phyloP scores from a whole-genome alignment of 1,284 basidiomycete genomes.

The Dichomitus squalens region DNA sequence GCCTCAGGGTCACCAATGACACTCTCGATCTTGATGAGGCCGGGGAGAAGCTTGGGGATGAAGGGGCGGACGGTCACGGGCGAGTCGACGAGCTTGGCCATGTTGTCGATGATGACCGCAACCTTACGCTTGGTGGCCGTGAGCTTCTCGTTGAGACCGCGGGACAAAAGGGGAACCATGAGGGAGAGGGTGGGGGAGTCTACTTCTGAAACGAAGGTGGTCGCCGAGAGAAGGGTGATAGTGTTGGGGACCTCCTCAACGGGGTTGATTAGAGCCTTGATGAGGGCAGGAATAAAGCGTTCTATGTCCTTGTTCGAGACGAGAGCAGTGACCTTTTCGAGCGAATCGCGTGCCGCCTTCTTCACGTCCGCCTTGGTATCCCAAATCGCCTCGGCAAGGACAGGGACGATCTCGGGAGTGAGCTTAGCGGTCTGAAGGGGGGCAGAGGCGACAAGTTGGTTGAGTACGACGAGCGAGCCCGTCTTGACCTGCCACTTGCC shows the following conservation, averaged over 20 bases:
- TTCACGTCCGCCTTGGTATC: slow-evolving; percentile 99
- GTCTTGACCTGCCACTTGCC: slow-evolving; percentile 99
- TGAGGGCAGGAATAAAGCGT: slow-evolving; percentile 96
- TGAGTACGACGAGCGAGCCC: slow-evolving; percentile 82
- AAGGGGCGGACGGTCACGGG: slow-evolving; percentile 94
- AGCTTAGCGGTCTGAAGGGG: slow-evolving; percentile 87
- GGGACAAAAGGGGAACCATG: slow-evolving; percentile 96
- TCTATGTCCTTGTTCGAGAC: slow-evolving; percentile 99
- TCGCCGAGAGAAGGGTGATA: slow-evolving; percentile 95
- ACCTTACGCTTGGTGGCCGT: slow-evolving; percentile 97
- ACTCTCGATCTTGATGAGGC: slow-evolving; percentile 91
- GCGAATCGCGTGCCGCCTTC: slow-evolving; percentile 95
- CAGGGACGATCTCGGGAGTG: slow-evolving; percentile 96
- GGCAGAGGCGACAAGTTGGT: slow-evolving; percentile 88
- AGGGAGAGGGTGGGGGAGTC: slow-evolving; percentile 98
- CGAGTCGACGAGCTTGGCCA: slow-evolving; percentile 98
- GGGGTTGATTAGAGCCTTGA: slow-evolving; percentile 97
- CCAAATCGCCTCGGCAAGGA: slow-evolving; percentile 97
- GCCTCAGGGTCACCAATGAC: slow-evolving; percentile 96
- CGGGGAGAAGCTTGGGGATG: slow-evolving; percentile 93
- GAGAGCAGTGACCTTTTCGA: slow-evolving; percentile 91
- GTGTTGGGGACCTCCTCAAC: slow-evolving; percentile 99
- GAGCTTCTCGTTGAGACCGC: slow-evolving; percentile 94
- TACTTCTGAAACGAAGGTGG: slow-evolving; percentile 99
- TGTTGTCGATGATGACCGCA: slow-evolving; percentile 97